Percentiles rank a stretch among this genome's conserved stretches.
Conservation (phyloP, 2,329 filamentous ascomycete species). For the Saccharata proteae region DNA sequence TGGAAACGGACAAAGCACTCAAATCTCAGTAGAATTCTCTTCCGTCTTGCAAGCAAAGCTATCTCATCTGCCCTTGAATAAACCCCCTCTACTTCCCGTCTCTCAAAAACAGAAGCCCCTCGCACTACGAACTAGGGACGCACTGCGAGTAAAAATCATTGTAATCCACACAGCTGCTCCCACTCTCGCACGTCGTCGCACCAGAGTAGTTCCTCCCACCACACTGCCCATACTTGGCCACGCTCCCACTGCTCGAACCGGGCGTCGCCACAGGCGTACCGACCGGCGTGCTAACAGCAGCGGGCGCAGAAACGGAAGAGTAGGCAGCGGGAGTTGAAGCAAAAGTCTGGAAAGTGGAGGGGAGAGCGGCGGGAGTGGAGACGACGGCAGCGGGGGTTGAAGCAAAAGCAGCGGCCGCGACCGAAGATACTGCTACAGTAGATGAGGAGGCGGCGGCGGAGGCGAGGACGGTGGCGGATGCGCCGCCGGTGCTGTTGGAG, state of each 20-base stretch:
- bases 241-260: conserved; percentile 4
- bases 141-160: conserved; percentile 33
- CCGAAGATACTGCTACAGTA: neutral
- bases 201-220: conserved; percentile 28
- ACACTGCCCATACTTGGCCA: conserved; percentile 25
- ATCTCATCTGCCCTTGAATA: no score
- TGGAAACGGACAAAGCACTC: no score
- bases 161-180: conserved; percentile 19
- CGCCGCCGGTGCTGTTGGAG: neutral
- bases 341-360: neutral
- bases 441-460: neutral
- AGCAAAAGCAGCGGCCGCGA: neutral
- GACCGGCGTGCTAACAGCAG: conserved; percentile 1
- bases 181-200: conserved; percentile 21
- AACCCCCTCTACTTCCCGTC: no score
- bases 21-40: no score
- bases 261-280: conserved; percentile 4
- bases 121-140: neutral
- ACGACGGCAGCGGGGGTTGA: conserved; percentile 4
- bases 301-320: conserved; percentile 1
- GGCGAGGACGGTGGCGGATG: neutral
- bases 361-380: neutral
- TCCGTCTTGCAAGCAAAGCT: no score
- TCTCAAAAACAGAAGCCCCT: no score
- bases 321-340: conserved; percentile 1